phyloP scores from a whole-genome alignment of 495 filamentous ascomycete species.

The Penicillium odoratum region DNA sequence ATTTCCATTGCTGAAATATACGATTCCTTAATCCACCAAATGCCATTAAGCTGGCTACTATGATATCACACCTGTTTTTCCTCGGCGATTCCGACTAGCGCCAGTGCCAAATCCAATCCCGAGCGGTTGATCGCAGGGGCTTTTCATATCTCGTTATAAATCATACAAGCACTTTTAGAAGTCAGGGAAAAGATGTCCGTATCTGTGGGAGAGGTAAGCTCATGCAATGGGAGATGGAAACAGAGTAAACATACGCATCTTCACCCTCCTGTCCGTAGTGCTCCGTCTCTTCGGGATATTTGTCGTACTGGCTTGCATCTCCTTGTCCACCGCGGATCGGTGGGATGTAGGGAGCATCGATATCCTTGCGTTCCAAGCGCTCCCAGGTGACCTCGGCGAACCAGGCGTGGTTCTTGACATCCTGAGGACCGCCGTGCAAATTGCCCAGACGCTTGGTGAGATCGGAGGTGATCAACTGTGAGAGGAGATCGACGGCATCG shows the following conservation, averaged over 20 bases:
- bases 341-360: slow-evolving; percentile 97
- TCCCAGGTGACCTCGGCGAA: slow-evolving; percentile 99
- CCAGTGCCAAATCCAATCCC: slow-evolving; percentile 15
- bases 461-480: slow-evolving; percentile 90
- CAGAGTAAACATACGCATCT: slow-evolving; percentile 71
- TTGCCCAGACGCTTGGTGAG: slow-evolving; percentile 95
- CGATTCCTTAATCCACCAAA: slow-evolving; percentile 10
- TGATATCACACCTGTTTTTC: slow-evolving; percentile 23
- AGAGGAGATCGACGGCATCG: slow-evolving; percentile 88
- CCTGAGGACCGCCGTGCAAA: slow-evolving; percentile 83
- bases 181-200: slow-evolving; percentile 70
- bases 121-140: slow-evolving; percentile 20
- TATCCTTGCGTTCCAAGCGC: slow-evolving; percentile 86
- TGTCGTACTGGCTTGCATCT: slow-evolving; percentile 96
- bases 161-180: slow-evolving; percentile 54
- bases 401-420: slow-evolving; percentile 95
- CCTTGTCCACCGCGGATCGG: slow-evolving; percentile 90
- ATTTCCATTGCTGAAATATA: slow-evolving; percentile 30
- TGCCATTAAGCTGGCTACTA: slow-evolving; percentile 16
- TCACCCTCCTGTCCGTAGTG: slow-evolving; percentile 74
- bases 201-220: slow-evolving; percentile 44
- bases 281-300: slow-evolving; percentile 95
- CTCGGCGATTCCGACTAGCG: slow-evolving; percentile 17
- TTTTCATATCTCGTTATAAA: slow-evolving; percentile 42
- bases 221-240: not conserved